phyloP scores from a whole-genome alignment of 495 filamentous ascomycete genomes.

The Podospora australis region DNA sequence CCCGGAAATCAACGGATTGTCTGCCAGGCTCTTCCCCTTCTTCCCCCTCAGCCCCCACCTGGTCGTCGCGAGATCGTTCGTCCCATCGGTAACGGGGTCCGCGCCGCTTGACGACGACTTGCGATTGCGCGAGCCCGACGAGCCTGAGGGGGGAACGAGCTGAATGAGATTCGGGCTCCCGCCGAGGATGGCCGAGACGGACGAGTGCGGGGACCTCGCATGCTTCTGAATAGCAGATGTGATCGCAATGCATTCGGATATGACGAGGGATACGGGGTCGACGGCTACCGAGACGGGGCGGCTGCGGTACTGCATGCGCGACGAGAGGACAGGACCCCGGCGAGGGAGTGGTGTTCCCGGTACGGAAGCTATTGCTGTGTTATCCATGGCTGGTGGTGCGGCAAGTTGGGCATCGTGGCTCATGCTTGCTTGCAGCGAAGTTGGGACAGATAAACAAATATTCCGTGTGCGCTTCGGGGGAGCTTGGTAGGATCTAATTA shows the following conservation, averaged over 20 bases:
- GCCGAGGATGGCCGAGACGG: conserved; percentile 91
- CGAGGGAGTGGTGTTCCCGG: conserved; percentile 15
- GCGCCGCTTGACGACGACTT: conserved; percentile 22
- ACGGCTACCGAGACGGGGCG: conserved; percentile 69
- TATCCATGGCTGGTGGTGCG: conserved; percentile 27
- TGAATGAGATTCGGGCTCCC: conserved; percentile 56
- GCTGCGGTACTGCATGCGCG: conserved; percentile 43
- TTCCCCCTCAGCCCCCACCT: conserved; percentile 91
- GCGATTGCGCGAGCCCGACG: neutral
- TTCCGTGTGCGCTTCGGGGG: neutral
- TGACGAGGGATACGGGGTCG: conserved; percentile 89
- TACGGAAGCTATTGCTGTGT: conserved; percentile 19
- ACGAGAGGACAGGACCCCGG: conserved; percentile 17
- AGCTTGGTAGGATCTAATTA: neutral
- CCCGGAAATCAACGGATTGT: conserved; percentile 93
- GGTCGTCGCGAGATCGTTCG: conserved; percentile 42
- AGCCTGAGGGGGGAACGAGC: conserved; percentile 31
- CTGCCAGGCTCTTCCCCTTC: conserved; percentile 96
- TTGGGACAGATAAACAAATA: conserved; percentile 4
- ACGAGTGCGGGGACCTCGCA: conserved; percentile 92
- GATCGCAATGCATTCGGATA: conserved; percentile 97
- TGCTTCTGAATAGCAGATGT: conserved; percentile 98
- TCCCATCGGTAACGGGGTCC: conserved; percentile 20
- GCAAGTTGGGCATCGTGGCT: conserved; percentile 37
- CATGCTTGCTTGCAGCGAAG: too few relatives aligned